Percentiles rank a stretch among this genome's conserved stretches.
Conservation (phyloP, 2,329 filamentous ascomycete species). For the Neocatenulostroma microsporum region DNA sequence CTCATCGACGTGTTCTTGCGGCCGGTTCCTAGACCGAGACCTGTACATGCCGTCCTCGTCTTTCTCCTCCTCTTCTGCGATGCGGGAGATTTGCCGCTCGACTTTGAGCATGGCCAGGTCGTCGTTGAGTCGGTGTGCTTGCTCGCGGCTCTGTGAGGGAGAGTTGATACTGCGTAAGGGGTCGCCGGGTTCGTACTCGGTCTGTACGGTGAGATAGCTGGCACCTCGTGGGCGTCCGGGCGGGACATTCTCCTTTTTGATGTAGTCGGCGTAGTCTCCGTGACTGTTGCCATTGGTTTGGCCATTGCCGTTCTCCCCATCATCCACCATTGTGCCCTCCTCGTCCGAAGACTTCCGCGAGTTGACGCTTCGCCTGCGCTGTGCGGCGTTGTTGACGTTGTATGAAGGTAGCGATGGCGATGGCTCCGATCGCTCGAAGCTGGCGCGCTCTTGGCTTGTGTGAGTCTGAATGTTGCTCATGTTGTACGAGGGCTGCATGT, state of each 20-base stretch:
- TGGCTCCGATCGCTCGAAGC: slow-evolving; percentile 10
- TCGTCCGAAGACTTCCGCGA: slow-evolving; percentile 27
- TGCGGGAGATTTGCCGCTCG: slow-evolving; percentile 51
- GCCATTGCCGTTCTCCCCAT: slow-evolving; percentile 15
- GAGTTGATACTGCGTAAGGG: slow-evolving; percentile 33
- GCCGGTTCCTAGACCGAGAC: slow-evolving; percentile 44
- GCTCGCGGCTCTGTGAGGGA: slow-evolving; percentile 51
- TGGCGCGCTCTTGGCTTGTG: slow-evolving; percentile 6
- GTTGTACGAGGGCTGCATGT: slow-evolving; percentile 20
- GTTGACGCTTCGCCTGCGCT: slow-evolving; percentile 11
- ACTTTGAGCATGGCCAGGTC: slow-evolving; percentile 58
- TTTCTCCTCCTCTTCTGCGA: slow-evolving; percentile 29
- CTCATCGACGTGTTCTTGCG: slow-evolving; percentile 54
- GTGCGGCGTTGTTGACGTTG: slow-evolving; percentile 26
- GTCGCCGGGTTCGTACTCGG: slow-evolving; percentile 30
- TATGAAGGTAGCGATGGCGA: slow-evolving; percentile 24
- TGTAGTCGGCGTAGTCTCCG: no score
- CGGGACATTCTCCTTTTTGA: slow-evolving; percentile 10
- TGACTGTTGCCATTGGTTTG: no score
- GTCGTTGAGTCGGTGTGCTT: slow-evolving; percentile 55
- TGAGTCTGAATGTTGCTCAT: slow-evolving; percentile 14
- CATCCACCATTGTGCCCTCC: slow-evolving; percentile 30
- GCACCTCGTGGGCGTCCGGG: slow-evolving; percentile 16
- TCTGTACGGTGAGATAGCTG: slow-evolving; percentile 44
- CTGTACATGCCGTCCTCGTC: slow-evolving; percentile 41